These are phyloP conservation scores for Balakata baccata DNA, from an alignment of 345 rosid genomes.

Conservation along the genomic window DNA sequence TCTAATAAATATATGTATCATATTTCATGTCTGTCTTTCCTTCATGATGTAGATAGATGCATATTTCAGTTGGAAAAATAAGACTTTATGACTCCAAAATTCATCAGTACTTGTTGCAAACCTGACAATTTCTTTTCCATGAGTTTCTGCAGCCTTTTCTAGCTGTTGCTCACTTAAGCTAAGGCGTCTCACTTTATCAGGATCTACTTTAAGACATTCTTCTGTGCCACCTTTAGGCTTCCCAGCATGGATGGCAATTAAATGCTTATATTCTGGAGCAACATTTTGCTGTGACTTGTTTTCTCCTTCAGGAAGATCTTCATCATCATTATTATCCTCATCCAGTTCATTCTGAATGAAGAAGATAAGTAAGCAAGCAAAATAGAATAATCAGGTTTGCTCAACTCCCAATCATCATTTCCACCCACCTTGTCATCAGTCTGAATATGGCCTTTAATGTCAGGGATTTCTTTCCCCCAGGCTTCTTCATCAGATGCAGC, in stretches of 20 bases:
- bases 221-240: slow-evolving; percentile 50
- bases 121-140: slow-evolving; percentile 59
- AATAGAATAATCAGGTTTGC: slow-evolving; percentile 9
- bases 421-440: slow-evolving; percentile 41
- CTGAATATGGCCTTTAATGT: slow-evolving; percentile 27
- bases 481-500: slow-evolving; percentile 38
- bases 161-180: slow-evolving; percentile 65
- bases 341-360: slow-evolving; percentile 41
- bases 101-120: slow-evolving; percentile 10
- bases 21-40: neutral
- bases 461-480: slow-evolving; percentile 77
- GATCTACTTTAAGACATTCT: slow-evolving; percentile 43
- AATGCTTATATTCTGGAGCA: slow-evolving; percentile 40
- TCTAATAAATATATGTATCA: neutral
- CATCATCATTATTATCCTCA: slow-evolving; percentile 36
- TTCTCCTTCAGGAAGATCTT: slow-evolving; percentile 4
- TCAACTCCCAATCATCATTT: neutral
- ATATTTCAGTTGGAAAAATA: neutral
- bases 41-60: neutral
- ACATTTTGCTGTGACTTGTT: slow-evolving; percentile 6
- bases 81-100: slow-evolving; percentile 14
- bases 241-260: slow-evolving; percentile 58
- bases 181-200: slow-evolving; percentile 51
- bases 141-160: slow-evolving; percentile 48
- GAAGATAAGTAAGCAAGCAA: slow-evolving; percentile 13